Percentiles rank a stretch among this genome's conserved stretches.
Conservation (phyloP, 1,284 basidiomycete genomes). For the Abortiporus biennis region DNA sequence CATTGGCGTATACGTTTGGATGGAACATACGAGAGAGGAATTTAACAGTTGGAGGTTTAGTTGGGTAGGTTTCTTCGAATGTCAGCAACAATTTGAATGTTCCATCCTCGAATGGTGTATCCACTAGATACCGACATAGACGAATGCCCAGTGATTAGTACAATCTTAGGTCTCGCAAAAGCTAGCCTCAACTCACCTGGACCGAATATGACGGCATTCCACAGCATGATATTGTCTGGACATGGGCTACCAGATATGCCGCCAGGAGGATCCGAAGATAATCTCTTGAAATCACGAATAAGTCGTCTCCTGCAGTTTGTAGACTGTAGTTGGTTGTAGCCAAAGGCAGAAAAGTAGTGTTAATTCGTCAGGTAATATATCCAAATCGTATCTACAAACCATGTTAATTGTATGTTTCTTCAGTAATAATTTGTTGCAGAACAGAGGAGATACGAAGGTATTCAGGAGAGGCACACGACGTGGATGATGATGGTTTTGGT, state of each 20-base stretch:
- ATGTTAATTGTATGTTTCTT: too few species aligned
- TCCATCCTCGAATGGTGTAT: conserved; percentile 98
- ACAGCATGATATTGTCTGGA: conserved; percentile 98
- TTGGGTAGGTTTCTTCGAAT: conserved; percentile 97
- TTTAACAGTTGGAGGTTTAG: conserved; percentile 96
- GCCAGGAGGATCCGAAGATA: conserved; percentile 90
- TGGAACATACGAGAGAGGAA: conserved; percentile 99
- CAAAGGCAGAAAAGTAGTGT: not conserved
- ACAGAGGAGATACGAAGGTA: too few species aligned
- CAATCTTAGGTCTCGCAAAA: not conserved
- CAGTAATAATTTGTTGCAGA: too few species aligned
- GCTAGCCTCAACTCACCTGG: conserved; percentile 60
- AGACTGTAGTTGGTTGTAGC: conserved; percentile 42
- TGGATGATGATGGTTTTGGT: not conserved
- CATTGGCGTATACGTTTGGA: conserved; percentile 97
- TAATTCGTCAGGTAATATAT: too few species aligned
- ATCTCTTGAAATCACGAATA: conserved; percentile 93
- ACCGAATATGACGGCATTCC: conserved; percentile 99
- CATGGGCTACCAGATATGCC: conserved; percentile 96
- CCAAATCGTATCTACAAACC: too few species aligned
- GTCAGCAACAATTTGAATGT: conserved; percentile 95
- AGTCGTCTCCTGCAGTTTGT: conserved; percentile 87
- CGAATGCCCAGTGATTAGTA: conserved; percentile 9
- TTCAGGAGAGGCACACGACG: not conserved
- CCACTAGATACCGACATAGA: conserved; percentile 49